Conservation (phyloP, 164 flowering plant genomes). For the Chimonanthus salicifolius region DNA sequence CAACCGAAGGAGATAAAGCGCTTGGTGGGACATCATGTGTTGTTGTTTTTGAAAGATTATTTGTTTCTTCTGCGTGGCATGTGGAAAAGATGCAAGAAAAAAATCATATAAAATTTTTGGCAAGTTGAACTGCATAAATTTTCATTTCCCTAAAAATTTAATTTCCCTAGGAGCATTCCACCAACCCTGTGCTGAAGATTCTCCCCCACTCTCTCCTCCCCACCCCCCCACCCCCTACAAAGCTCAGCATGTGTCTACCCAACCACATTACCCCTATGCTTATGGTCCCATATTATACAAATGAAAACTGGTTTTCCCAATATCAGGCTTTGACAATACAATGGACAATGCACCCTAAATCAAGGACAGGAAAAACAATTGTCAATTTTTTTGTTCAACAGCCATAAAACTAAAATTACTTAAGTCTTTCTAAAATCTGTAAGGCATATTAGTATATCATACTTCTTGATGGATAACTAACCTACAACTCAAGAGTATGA, state of each 20-base stretch:
- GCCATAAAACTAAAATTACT: background rate
- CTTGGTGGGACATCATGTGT: conserved; percentile 8
- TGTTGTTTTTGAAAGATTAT: conserved; percentile 19
- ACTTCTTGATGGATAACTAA: background rate
- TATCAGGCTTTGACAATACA: background rate
- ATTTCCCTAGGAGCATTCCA: no score
- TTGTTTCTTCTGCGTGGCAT: conserved; percentile 53
- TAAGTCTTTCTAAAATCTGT: background rate
- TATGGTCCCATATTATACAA: no score
- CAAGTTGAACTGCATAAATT: background rate
- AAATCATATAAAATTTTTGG: background rate
- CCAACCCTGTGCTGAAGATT: no score
- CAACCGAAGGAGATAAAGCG: conserved; percentile 11
- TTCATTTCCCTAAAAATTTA: no score
- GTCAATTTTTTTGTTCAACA: background rate
- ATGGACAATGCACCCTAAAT: background rate
- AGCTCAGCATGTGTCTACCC: background rate
- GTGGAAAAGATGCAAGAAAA: conserved; percentile 2
- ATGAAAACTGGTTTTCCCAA: background rate
- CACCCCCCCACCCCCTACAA: background rate
- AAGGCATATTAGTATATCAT: background rate
- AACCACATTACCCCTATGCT: no score
- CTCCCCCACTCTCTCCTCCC: no score
- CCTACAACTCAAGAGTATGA: background rate
- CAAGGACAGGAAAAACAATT: background rate